phyloP scores from a whole-genome alignment of 2,329 filamentous ascomycete genomes.

The Salinomyces thailandicus region DNA sequence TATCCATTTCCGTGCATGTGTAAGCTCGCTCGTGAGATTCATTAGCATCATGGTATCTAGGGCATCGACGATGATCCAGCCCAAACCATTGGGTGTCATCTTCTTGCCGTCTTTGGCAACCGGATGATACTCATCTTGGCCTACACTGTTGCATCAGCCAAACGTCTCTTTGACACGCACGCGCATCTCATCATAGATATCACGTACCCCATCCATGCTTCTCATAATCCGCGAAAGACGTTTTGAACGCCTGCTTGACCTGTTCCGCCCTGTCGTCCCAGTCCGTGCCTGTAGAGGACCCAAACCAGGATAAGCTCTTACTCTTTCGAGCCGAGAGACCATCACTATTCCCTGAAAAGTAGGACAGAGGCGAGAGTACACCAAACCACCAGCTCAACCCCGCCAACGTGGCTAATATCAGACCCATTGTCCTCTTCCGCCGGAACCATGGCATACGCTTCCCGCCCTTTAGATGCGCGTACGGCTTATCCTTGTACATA shows the following conservation, averaged over 20 bases:
- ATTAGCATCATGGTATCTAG: constrained; percentile 96
- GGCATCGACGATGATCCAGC: constrained; percentile 96
- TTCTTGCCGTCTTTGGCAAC: constrained; percentile 65
- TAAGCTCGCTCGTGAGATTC: constrained; percentile 81
- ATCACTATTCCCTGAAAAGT: constrained; percentile 8
- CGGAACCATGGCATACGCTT: constrained; percentile 48
- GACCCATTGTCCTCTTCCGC: constrained; percentile 51
- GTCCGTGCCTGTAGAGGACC: constrained; percentile 40
- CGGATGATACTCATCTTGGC: constrained; percentile 80
- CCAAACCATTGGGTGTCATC: constrained; percentile 82
- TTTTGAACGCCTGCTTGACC: constrained; percentile 79
- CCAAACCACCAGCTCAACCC: constrained; percentile 60
- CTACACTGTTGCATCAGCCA: too few relatives aligned
- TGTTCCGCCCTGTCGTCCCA: constrained; percentile 70
- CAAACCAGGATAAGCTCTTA: constrained; percentile 13
- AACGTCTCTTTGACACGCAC: neutral
- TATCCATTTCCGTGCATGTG: constrained; percentile 83
- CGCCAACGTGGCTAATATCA: constrained; percentile 45
- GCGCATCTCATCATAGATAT: neutral
- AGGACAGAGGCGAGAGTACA: constrained; percentile 38
- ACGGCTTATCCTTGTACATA: constrained; percentile 99
- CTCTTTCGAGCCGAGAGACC: constrained; percentile 9
- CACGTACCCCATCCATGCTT: constrained; percentile 83
- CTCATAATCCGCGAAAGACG: constrained; percentile 90
- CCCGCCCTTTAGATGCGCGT: constrained; percentile 52